Conservation (phyloP, 768 basidiomycete species). For the Gymnopilus junonius region DNA sequence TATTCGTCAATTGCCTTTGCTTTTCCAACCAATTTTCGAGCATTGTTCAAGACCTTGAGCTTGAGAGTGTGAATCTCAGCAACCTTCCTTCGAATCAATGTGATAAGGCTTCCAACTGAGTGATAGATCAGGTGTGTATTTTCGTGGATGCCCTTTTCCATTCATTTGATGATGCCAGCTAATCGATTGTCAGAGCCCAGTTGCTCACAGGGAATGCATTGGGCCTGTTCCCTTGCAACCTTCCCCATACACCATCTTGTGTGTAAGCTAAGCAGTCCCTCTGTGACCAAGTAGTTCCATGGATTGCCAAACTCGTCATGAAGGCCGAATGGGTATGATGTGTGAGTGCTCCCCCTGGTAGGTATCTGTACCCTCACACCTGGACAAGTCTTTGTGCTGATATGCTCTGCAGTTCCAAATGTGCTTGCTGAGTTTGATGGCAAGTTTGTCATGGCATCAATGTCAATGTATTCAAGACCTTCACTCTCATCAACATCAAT, state of each 20-base stretch:
- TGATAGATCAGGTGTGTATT: conserved; percentile 8
- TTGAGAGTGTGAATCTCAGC: neutral
- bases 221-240: neutral
- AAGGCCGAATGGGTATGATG: conserved; percentile 27
- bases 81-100: conserved; percentile 2
- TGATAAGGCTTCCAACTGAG: conserved; percentile 3
- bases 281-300: conserved; percentile 17
- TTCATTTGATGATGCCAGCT: conserved; percentile 13
- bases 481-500: too few species aligned
- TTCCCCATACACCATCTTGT: neutral
- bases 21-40: conserved; percentile 16
- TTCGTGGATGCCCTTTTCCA: conserved; percentile 9
- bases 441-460: too few species aligned
- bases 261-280: conserved; percentile 8
- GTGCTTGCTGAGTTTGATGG: too few species aligned
- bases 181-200: neutral
- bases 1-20: conserved; percentile 14
- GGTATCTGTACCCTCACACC: conserved; percentile 3
- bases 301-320: conserved; percentile 14
- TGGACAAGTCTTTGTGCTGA: neutral
- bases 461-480: too few species aligned
- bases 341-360: neutral
- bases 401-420: too few species aligned
- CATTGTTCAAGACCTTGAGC: conserved; percentile 15
- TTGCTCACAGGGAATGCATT: neutral